Base-by-base conservation (phyloP, 495 filamentous ascomycete species). In the Penicillium paradoxum region DNA sequence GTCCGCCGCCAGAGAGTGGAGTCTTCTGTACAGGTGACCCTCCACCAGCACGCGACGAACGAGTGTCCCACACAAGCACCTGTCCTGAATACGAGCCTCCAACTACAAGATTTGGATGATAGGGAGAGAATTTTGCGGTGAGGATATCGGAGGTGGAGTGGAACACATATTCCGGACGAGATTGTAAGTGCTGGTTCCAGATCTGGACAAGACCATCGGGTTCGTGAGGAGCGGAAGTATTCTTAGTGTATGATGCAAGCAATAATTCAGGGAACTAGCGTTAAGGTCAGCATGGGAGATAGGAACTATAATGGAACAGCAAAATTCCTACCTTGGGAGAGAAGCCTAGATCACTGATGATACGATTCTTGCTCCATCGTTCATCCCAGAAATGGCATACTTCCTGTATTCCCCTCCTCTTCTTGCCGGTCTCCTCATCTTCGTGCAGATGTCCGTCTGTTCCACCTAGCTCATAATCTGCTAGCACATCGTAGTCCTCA, bases 51-150 rank as follows among this genome's bases (percentile, higher is more conserved):
- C 73, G 74, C 6, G 75, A 77, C 29, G 73, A 74, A 15, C 93
- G 84, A 19, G 91, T 97, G 65, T 99, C 93, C 93, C 93, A 99
- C n/a, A 99, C 81, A 10, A 96, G 83, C 10, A 99, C 90, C 74
- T 99, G 95, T 24, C 93, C 93, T 46, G 85, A 92, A 71, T 99
- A 99, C 36, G 90, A 86, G 29, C 93, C 93, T 51, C 91, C 93
- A 55, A 99, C 82, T 60, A 99, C 91, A 30, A 97, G 78, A 53
- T 93, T 95, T 3, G 93, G 92, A 62, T 97, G 95, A 67, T 96
- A 96, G 0, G 93, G 95, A 19, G 93, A 97, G 72, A 97, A 99
- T 62, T 91, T 92, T 52, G 93, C 92, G 0, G 91, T 85, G 15
- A 97, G 79, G 45, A 99, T 91, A 71, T 99, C 95, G 45, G 91